A percentile compares a stretch with the other conserved stretches of the same genome.
phyloP scores from a whole-genome alignment of 768 basidiomycete species.

The Termitomyces heimii region DNA sequence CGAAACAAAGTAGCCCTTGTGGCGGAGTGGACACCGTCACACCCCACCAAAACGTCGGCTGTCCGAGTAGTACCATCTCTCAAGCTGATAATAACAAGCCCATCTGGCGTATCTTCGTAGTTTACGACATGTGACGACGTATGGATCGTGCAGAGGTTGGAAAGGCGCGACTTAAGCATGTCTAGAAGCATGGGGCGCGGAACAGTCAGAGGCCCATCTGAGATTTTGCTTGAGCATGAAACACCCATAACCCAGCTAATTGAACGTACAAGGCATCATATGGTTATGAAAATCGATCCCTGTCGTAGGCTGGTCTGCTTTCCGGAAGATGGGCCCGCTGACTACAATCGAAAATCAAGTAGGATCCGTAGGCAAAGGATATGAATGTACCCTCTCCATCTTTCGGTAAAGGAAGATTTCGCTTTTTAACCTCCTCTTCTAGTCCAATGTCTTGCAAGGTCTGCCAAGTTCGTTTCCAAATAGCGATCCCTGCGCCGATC shows the following conservation, averaged over 20 bases:
- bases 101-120: constrained; percentile 6
- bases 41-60: constrained; percentile 33
- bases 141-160: constrained; percentile 18
- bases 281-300: constrained; percentile 20
- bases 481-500: constrained; percentile 33
- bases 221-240: background rate
- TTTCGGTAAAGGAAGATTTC: constrained; percentile 16
- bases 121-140: constrained; percentile 14
- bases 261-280: constrained; percentile 17
- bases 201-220: constrained; percentile 18
- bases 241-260: background rate
- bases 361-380: background rate
- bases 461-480: constrained; percentile 36
- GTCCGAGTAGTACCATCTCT: constrained; percentile 19
- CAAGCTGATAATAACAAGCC: constrained; percentile 15
- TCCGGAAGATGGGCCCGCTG: constrained; percentile 19
- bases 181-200: constrained; percentile 19
- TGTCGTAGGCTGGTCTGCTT: constrained; percentile 17
- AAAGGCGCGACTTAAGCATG: constrained; percentile 16
- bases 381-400: constrained; percentile 19
- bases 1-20: constrained; percentile 16
- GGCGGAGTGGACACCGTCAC: constrained; percentile 32
- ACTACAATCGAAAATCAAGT: constrained; percentile 1
- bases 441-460: constrained; percentile 33
- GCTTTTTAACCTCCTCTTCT: constrained; percentile 18